These are phyloP conservation scores for Agapanthus africanus DNA, from an alignment of 106 monocot species.

Conservation along the genomic window DNA sequence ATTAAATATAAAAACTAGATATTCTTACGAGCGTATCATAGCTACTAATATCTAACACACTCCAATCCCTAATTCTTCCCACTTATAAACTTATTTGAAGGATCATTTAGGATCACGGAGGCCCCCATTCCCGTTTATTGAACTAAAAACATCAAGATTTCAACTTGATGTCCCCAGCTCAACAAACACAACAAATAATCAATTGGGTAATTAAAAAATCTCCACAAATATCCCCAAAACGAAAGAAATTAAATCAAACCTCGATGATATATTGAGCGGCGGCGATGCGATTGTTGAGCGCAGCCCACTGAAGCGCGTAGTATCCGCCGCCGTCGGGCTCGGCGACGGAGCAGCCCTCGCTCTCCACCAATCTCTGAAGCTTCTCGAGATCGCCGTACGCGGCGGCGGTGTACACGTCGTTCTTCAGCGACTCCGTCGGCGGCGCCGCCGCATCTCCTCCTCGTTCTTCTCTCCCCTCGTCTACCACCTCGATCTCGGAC, in stretches of 20 bases:
- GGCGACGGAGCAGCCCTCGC: slow-evolving; percentile 50
- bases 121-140: no score
- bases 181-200: neutral
- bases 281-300: slow-evolving; percentile 86
- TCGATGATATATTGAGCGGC: slow-evolving; percentile 87
- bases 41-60: neutral
- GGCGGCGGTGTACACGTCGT: slow-evolving; percentile 88
- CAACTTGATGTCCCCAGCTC: neutral
- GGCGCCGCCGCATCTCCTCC: neutral
- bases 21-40: neutral
- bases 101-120: no score
- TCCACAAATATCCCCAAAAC: neutral
- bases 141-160: no score
- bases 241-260: slow-evolving; percentile 22
- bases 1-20: neutral
- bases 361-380: slow-evolving; percentile 81
- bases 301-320: slow-evolving; percentile 94
- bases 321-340: slow-evolving; percentile 78
- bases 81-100: no score
- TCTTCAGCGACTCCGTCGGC: slow-evolving; percentile 30
- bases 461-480: neutral
- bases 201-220: no score
- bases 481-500: slow-evolving; percentile 1
- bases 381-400: slow-evolving; percentile 96
- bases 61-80: neutral